Base-by-base conservation (phyloP, 2,329 filamentous ascomycete species). In the Mycocentrospora acerina region DNA sequence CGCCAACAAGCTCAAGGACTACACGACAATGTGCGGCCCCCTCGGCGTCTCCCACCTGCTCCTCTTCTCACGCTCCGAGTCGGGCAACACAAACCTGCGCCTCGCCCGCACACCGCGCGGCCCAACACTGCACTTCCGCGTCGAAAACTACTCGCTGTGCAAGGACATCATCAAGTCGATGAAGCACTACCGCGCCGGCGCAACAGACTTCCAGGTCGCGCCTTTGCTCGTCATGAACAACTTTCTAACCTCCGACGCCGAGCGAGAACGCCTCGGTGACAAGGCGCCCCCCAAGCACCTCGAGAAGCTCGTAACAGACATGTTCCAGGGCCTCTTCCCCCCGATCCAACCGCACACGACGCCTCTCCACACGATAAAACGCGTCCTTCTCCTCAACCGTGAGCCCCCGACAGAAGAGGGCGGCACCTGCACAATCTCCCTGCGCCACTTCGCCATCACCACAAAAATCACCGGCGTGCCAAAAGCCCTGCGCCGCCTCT, bases 211-310 rank as follows among this genome's bases (percentile, higher is more conserved):
- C 59, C 76, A 86, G 40, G 89, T 83, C 29, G 83, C 93, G 6
- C 93, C 93, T 46, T 71, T 97, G 72, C 79, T 98, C 29, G 93
- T 98, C 52, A 97, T 98, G 93, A 98, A 98, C 73, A 96, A 95
- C 68, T 95, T 98, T 68, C 80, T 81, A 26, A 85, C 83, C 3
- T 78, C 85, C 18, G 75, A 76, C 14, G 38, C 50, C 7, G 53
- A 59, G 14, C 46, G 62, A n/a, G 59, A 62, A 31, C 34, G 39
- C 13, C 30, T 67, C 9, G 61, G 59, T 18, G 62, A 64, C 40
- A 79, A 82, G 15, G 82, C 85, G 46, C 83, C 95, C n/a, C 90
- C 91, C 4, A 94, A 89, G 63, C 90, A 96, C 55, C 86, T 98
- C 60, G 93, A 98, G 71, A 85, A 86, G 16, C 83, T 98, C 22